These are phyloP conservation scores for Beverwykella pulmonaria DNA, from an alignment of 495 filamentous ascomycete species.

Conservation along the genomic window DNA sequence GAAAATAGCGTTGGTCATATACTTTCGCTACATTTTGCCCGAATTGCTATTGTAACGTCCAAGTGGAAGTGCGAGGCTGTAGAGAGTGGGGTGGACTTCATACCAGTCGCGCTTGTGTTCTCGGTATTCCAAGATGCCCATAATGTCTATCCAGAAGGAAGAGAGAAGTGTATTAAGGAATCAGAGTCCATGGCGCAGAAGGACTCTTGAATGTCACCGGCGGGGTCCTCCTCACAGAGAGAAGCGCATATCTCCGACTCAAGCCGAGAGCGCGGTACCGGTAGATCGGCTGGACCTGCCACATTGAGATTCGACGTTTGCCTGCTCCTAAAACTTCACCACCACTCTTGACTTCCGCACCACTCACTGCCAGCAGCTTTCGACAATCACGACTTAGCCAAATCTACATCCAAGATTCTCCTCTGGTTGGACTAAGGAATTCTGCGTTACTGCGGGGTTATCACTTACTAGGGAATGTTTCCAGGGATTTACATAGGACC, in stretches of 20 bases:
- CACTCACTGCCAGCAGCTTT: background rate
- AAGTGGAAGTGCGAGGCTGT: background rate
- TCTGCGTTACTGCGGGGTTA: too few species aligned
- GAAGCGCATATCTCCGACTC: slow-evolving; percentile 18
- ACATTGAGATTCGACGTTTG: background rate
- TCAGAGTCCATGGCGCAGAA: background rate
- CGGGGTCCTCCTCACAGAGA: background rate
- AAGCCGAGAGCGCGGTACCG: slow-evolving; percentile 25
- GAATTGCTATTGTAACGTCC: slow-evolving; percentile 16
- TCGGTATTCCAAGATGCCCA: slow-evolving; percentile 61
- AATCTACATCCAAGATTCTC: too few species aligned
- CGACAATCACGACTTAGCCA: background rate
- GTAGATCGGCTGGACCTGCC: slow-evolving; percentile 35
- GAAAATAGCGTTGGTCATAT: too few species aligned
- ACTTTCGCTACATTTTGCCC: too few species aligned
- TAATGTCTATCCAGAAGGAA: slow-evolving; percentile 43
- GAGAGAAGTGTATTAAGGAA: slow-evolving; percentile 1
- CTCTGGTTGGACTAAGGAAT: too few species aligned
- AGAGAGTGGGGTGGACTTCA: slow-evolving; percentile 18
- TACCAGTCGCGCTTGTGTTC: slow-evolving; percentile 64
- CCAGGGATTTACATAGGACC: too few species aligned
- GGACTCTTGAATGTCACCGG: background rate
- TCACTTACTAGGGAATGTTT: too few species aligned
- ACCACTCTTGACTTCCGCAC: background rate
- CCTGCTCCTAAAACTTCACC: too few species aligned